Evolutionary conservation across 192 early-diverging fungal genomes (phyloP), one percentile per base, ranked within the genome.

Genomic region (Funneliformis mosseae): DNA sequence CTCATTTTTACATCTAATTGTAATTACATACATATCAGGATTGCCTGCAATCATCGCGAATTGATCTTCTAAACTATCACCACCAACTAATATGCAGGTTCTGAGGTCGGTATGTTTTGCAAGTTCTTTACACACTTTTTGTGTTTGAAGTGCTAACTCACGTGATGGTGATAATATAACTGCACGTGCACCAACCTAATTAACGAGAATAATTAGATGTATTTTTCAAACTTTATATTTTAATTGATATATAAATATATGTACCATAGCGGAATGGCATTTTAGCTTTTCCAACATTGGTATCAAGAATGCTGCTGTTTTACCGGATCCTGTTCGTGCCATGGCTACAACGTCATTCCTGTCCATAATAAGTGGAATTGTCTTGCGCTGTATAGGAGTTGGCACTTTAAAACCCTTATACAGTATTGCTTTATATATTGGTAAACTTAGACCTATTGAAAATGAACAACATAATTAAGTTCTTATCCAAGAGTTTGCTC

Each of bases 241-340:
- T 28, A 0, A 78, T 8, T n/a, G 33, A 62, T 10, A 12, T 10
- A 62, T 14, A 27, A 27, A 45, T 38, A 38, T 43, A 66, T 28
- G 11, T 0, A 96, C 94, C 81, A 94, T 96, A 27, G 92, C 95
- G 41, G 95, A 96, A 83, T 99, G 98, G 6, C 86, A 80, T 78
- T 96, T 96, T 1, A 99, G 88, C 23, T 88, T 85, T 81, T 99
- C 94, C 38, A 99, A 76, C 87, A 99, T 91, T 7, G 97, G 97
- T 74, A 99, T 96, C 81, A 97, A 83, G 83, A 97, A 97, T 6
- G 96, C 94, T 5, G 95, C 97, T 0, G 98, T 99, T 83, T 99
- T 99, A 48, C 98, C 98, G 50, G 96, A 97, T 80, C 98, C 98
- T 2, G 98, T 99, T 27, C 97, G 89, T 12, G 98, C 98, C 98